Conservation (phyloP, 257 asterid species). For the Primulina huaijiensis region DNA sequence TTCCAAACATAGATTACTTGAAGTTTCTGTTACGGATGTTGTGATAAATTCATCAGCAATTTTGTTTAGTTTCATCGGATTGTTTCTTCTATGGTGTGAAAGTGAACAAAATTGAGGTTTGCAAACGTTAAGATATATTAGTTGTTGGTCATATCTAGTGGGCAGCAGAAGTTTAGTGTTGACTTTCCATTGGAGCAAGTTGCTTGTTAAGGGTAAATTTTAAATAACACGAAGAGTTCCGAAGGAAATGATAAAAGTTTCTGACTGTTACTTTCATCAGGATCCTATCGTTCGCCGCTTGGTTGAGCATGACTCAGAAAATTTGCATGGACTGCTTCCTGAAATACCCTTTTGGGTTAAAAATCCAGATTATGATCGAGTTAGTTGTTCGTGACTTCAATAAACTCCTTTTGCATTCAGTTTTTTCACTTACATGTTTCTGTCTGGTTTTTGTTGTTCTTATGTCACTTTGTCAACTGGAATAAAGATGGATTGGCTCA, state of each 20-base stretch:
- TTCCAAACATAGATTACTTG: no score
- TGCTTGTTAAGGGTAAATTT: not conserved
- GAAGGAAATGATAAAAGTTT: not conserved
- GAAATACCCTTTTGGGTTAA: slow-evolving; percentile 97
- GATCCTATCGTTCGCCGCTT: slow-evolving; percentile 76
- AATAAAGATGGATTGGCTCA: slow-evolving; percentile 81
- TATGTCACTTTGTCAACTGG: slow-evolving; percentile 25
- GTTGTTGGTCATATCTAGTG: not conserved
- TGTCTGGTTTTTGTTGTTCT: slow-evolving; percentile 11
- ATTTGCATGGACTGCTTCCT: slow-evolving; percentile 66
- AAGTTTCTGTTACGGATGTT: not conserved
- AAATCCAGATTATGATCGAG: slow-evolving; percentile 93
- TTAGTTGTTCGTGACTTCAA: slow-evolving; percentile 38
- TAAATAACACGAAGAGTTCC: not conserved
- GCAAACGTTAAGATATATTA: not conserved
- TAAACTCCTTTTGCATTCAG: slow-evolving; percentile 6
- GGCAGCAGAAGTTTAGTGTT: not conserved
- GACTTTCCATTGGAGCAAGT: not conserved
- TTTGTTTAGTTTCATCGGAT: not conserved
- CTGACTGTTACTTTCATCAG: slow-evolving; percentile 43
- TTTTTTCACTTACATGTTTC: not conserved
- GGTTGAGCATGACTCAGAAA: slow-evolving; percentile 68
- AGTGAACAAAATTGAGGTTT: not conserved
- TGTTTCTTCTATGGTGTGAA: not conserved
- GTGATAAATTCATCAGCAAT: not conserved